Evolutionary conservation across 495 filamentous ascomycete species (phyloP), one percentile per base, ranked within the genome.

Genomic region (Talaromyces proteolyticus): DNA sequence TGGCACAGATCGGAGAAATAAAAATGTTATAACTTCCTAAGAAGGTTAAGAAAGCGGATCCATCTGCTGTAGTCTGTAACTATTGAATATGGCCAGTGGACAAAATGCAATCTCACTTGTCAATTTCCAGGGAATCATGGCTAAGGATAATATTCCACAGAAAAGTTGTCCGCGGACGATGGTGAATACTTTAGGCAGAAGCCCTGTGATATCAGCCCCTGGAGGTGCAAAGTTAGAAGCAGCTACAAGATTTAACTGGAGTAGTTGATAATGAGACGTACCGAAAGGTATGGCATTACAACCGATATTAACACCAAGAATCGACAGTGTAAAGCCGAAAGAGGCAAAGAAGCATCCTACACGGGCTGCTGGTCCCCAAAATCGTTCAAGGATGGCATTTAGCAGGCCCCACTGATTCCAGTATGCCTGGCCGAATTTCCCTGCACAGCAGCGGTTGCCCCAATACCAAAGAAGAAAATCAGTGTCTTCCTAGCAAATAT

Each of bases 111-210:
- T 29, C 26, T 29, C 12, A 29, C 26, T 29, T 29, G 12, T 6
- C 26, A 29, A 29, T 12, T 29, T 29, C 26, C 26, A 29, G 5
- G 26, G 26, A 29, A 29, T 12, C 26, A 29, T 29, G 26, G 26
- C 26, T 12, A 29, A 29, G 6, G 26, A 29, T 29, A 29, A 29
- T 29, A 29, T 12, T 5, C 73, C 74, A 17, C 70, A 67, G 47
- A 80, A 55, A 34, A 80, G 57, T 38, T 75, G 72, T 17, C 78
- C 78, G 10, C 78, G 69, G 23, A 60, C 62, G 53, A 82, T 80
- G 58, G 79, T 78, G 62, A 80, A 62, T 46, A 71, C 81, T 43
- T 70, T 68, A 22, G 78, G 78, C 38, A 69, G 67, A 1, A 82
- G 63, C 20, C 64, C 69, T 19, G 64, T 67, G 22, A 80, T 55